Percentiles rank a stretch among this genome's conserved stretches.
Conservation (phyloP, 495 filamentous ascomycete genomes). For the Aspergillus sparsus region DNA sequence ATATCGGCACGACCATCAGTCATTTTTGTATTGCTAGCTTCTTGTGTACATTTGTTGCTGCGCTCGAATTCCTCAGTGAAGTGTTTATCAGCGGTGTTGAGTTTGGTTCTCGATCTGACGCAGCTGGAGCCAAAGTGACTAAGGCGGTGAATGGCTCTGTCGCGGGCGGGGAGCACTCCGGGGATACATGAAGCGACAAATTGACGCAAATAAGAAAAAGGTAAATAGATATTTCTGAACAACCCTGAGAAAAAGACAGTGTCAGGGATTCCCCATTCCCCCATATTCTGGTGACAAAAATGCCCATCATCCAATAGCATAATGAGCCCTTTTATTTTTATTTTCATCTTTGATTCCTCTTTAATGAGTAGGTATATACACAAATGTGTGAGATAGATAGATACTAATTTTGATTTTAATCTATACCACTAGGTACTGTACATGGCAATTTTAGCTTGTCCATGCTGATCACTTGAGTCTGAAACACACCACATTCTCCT, state of each 20-base stretch:
- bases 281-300: background rate
- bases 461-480: background rate
- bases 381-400: conserved; percentile 23
- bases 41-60: conserved; percentile 87
- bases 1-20: conserved; percentile 94
- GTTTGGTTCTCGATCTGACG: conserved; percentile 45
- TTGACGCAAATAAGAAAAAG: background rate
- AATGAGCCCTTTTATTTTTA: too few species aligned
- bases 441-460: conserved; percentile 1
- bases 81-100: conserved; percentile 81
- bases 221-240: background rate
- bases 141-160: conserved; percentile 14
- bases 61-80: conserved; percentile 82
- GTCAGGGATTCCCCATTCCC: background rate
- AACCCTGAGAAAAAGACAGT: too few species aligned
- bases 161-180: background rate
- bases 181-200: background rate
- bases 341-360: background rate
- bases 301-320: too few species aligned
- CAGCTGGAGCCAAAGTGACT: conserved; percentile 6
- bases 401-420: conserved; percentile 17
- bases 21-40: conserved; percentile 91
- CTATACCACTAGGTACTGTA: background rate
- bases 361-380: conserved; percentile 10
- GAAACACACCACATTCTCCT: background rate